phyloP scores from a whole-genome alignment of 805 yeast genomes.

The Zygotorulaspora danielsina region DNA sequence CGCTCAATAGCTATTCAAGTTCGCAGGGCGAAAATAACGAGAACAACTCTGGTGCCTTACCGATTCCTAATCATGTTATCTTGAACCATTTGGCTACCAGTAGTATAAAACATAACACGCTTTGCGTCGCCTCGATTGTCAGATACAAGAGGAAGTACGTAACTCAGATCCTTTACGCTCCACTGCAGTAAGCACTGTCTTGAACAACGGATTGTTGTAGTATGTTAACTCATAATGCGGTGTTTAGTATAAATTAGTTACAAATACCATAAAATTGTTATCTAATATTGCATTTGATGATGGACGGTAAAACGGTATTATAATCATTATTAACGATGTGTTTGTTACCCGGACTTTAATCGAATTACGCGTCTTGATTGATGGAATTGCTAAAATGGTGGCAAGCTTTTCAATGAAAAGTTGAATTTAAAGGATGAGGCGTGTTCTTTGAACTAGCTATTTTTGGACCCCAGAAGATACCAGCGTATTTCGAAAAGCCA shows the following conservation, averaged over 20 bases:
- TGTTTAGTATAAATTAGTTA: no score
- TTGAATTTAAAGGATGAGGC: no score
- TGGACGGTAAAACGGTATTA: neutral
- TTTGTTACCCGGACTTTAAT: neutral
- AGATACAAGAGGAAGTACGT: slow-evolving; percentile 85
- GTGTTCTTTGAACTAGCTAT: no score
- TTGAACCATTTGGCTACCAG: slow-evolving; percentile 94
- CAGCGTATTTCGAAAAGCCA: no score
- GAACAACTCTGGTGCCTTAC: slow-evolving; percentile 82
- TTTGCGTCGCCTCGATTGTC: slow-evolving; percentile 89
- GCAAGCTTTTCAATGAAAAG: neutral
- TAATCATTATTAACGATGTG: neutral
- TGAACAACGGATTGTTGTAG: no score
- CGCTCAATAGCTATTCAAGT: slow-evolving; percentile 63
- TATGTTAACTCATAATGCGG: no score
- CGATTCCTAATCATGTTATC: slow-evolving; percentile 93
- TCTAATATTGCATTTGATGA: no score
- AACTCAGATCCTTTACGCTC: slow-evolving; percentile 89
- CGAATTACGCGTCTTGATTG: no score
- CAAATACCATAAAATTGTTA: no score
- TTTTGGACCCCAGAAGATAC: no score
- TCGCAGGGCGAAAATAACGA: slow-evolving; percentile 40
- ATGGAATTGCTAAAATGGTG: neutral
- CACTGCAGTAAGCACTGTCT: slow-evolving; percentile 47
- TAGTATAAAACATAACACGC: slow-evolving; percentile 85